phyloP scores from a whole-genome alignment of 73 alveolate genomes.

The Uronychia setigera region DNA sequence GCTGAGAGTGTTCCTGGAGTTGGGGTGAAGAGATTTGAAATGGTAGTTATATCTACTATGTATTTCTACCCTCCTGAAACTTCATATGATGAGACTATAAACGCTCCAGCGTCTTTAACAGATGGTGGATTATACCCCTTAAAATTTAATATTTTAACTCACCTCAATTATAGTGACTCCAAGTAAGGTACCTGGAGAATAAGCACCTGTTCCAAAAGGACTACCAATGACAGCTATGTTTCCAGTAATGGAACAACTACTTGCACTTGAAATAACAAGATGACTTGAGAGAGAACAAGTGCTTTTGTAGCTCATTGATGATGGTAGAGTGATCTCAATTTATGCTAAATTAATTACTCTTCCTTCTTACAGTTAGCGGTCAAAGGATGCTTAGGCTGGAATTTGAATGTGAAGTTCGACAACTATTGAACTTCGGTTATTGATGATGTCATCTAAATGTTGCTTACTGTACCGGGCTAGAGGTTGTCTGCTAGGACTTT shows the following conservation, averaged over 20 bases:
- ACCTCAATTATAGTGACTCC: no score
- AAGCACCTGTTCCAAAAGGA: background rate
- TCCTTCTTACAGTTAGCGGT: background rate
- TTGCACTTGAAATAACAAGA: background rate
- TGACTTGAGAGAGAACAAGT: background rate
- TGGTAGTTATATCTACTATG: background rate
- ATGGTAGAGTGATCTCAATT: background rate
- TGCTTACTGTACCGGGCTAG: background rate
- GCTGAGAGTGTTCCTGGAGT: background rate
- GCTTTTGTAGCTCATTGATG: background rate
- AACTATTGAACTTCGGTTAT: background rate
- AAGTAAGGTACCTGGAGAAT: background rate
- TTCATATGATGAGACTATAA: background rate
- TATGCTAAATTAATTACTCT: background rate
- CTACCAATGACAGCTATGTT: background rate
- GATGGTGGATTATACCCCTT: background rate
- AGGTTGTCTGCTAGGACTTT: background rate
- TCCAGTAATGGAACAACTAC: background rate
- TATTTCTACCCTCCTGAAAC: background rate
- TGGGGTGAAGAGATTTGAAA: background rate
- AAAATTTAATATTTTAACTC: no score
- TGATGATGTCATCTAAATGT: background rate
- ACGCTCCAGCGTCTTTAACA: background rate
- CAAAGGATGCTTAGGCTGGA: background rate
- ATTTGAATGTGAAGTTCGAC: background rate